Base-by-base conservation (phyloP, 306 rosid species). In the Abrus pulchellus region DNA sequence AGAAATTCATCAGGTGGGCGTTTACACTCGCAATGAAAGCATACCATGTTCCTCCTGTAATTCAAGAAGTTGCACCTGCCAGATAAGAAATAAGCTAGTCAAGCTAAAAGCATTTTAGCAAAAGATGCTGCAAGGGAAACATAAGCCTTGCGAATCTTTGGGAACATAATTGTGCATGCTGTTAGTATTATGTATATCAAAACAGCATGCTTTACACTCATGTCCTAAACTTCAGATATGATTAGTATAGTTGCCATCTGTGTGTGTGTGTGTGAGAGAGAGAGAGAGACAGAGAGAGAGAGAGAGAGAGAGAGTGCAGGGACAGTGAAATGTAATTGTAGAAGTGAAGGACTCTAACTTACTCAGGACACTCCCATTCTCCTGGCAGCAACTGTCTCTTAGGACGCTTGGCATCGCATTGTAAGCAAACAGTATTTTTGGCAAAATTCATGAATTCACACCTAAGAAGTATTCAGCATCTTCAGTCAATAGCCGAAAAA, bases 341-440 rank as follows among this genome's bases (percentile, higher is more conserved):
- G 45, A 65, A 55, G 43, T 62, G 62, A 59, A 53, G 67, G 80
- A 77, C 57, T 69, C 61, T 71, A 83, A 89, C 97, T 90, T 93
- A 95, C 99, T 91, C 91, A 0, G 98, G 92, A 80, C 99, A 95
- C 84, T 95, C 99, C 99, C 99, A 95, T 86, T 95, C 99, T 82
- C 98, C 99, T 30, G 99, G 99, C 60, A 95, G 94, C 83, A 95
- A 84, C 83, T 95, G 96, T 78, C 99, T 92, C 88, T 95, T 93
- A 33, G 99, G 99, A 80, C 97, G 99, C 86, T 95, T 91, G 74
- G 99, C 97, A 85, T 95, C 99, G 84, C 99, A 95, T 79, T 95
- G 99, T 76, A 95, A 86, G 90, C 99, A 95, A 72, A 79, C 82
- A 14, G 83, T 83, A 77, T 95, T 95, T 88, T 93, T 95, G 45